Base-by-base conservation (phyloP, 495 filamentous ascomycete genomes). In the Hyaloscypha hepaticicola region DNA sequence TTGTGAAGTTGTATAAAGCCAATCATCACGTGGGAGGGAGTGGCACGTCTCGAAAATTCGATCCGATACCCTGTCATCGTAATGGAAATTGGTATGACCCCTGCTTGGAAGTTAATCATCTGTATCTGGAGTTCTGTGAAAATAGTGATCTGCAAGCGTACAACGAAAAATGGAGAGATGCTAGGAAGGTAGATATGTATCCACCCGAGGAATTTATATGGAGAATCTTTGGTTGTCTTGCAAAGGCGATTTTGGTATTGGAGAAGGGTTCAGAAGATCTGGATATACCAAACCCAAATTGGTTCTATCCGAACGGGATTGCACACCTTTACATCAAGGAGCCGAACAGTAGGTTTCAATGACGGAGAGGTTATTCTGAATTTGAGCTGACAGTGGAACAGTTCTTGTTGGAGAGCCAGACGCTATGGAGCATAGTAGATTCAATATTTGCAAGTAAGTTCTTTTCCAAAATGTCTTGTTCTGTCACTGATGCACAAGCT, bases 271-370 rank as follows among this genome's bases (percentile, higher is more conserved):
- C 26, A 27, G 56, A 65, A 14, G 49, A 33, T 50, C 49, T 22
- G 27, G 19, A 25, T 3, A 26, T 2, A 48, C 4, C 26, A 8
- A 24, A 16, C 5, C 28, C 27, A 34, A 25, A 45, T 22, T 28
- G 19, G 19, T 11, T 12, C 11, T 7, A 29, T 8, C 41, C 62
- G 12, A n/a, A n/a, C n/a, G n/a, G n/a, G n/a, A 64, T 64, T 26
- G 62, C 48, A 11, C 41, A 64, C 52, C 58, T 64, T 29, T 53
- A 64, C 58, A 22, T 64, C 24, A 64, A 64, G 24, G 34, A 53
- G 3, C 11, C 28, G 14, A 64, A 64, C 21, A 26, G 55, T 64
- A 64, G 21, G 50, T 48, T 60, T 34, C 12, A 34, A 34, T 12
- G 31, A 34, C 22, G 41, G 21, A 6, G n/a, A 14, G 12, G 25